Conservation (phyloP, 2,329 filamentous ascomycete genomes). For the Apiospora kogelbergensis region DNA sequence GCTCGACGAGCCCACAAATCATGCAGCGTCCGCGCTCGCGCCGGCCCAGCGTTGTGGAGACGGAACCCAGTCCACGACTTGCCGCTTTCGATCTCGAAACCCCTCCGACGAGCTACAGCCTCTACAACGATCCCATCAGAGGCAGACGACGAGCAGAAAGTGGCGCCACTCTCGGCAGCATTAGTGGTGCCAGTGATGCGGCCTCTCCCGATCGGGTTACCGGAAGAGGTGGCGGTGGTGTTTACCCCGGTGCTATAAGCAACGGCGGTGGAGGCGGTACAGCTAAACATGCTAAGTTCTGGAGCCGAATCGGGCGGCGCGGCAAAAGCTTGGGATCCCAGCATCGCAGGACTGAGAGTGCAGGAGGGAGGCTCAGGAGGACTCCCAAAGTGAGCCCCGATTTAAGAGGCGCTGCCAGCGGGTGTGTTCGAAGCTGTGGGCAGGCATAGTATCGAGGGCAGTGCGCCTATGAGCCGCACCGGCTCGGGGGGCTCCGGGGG, state of each 20-base stretch:
- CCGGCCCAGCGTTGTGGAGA: slow-evolving; percentile 41
- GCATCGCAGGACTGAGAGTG: slow-evolving; percentile 12
- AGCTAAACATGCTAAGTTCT: not conserved
- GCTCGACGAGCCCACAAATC: slow-evolving; percentile 25
- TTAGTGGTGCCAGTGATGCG: not conserved
- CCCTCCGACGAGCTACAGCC: slow-evolving; percentile 26
- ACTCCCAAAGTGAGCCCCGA: slow-evolving; percentile 9
- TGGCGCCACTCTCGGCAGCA: not conserved
- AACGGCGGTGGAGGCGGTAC: not conserved
- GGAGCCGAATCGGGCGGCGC: slow-evolving; percentile 8
- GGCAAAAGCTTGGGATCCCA: not conserved
- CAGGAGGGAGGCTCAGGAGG: slow-evolving; percentile 8
- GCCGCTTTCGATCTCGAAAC: slow-evolving; percentile 22
- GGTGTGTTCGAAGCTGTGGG: not conserved
- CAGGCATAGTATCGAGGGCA: not conserved
- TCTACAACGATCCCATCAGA: slow-evolving; percentile 22
- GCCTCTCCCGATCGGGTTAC: not conserved
- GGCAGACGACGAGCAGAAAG: slow-evolving; percentile 16
- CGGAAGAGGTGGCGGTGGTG: not conserved
- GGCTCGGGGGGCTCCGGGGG: slow-evolving; percentile 30
- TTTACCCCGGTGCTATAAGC: not conserved
- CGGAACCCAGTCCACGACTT: slow-evolving; percentile 42
- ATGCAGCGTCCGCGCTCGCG: slow-evolving; percentile 28
- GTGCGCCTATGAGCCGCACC: slow-evolving; percentile 25
- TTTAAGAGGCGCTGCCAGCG: not conserved